Evolutionary conservation across 2,329 filamentous ascomycete genomes (phyloP), one percentile per base, ranked within the genome.

Genomic region (Claviceps humidiphila): DNA sequence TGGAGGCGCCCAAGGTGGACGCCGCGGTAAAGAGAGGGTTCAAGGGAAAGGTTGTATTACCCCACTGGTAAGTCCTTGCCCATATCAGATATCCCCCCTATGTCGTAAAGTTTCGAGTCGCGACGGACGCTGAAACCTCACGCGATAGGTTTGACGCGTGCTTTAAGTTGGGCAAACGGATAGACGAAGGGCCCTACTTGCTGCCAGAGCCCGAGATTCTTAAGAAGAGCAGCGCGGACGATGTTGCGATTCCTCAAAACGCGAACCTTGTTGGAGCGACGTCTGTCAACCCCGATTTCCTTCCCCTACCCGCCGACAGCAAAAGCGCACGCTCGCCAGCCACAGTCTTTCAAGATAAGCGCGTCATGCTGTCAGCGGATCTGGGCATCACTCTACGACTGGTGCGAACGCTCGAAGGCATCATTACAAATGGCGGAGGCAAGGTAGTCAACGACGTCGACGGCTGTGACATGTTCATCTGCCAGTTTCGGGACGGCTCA

Each of bases 71-170:
- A 61, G 74, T 57, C 11, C 13, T 40, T 7, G 9, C 3, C 30
- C 30, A 34, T 11, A 34, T 11, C 30, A 11, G 9, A 34, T 34
- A 9, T 11, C 4, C 9, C 30, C 3, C 30, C 1, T 11, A 1
- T 4, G 30, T 34, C 30, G 30, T 34, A 34, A 34, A 11, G 39
- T 1, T 22, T 47, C 11, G 9, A 11, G 37, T 9, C 6, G 24
- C 20, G 14, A 8, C 11, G 30, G 49, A 26, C 13, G 17, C 47
- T 51, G 17, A 51, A 8, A 26, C 14, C 26, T 9, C 17, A 20
- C 17, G 22, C 9, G 22, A 14, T 20, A 90, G 87, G 89, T 96
- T 98, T 63, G 91, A 97, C 60, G 91, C 96, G 65, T 98, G 93
- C 68, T 79, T 98, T 59, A 93, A 87, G 67, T 80, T 98, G 30